Evolutionary conservation across 805 yeast species (phyloP), one percentile per base, ranked within the genome.

Genomic region (Lipomyces spencermartinsiae): DNA sequence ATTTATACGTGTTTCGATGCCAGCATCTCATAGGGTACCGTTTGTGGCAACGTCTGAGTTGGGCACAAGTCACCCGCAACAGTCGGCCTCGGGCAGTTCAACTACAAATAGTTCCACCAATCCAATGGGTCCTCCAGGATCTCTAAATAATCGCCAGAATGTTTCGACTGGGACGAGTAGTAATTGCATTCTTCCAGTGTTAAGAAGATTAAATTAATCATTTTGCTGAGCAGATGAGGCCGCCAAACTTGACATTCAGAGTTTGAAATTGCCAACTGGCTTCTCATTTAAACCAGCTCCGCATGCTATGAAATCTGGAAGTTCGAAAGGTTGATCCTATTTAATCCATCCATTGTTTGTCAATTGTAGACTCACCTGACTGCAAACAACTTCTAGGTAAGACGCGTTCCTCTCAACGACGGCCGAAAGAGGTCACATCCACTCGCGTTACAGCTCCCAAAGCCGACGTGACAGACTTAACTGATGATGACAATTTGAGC

Each of bases 261-360:
- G n/a, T 25, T 16, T 53, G 56, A 53, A 53, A 31, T 19, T 22
- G 56, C n/a, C 56, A 25, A 53, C 56, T 53, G 56, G 34, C 29
- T 53, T 53, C 56, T 53, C 56, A 14, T 53, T 53, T 53, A 43
- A 43, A 19, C 49, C 49, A 43, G 49, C 49, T 16, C 49, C 49
- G 22, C 56, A 31, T 53, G 56, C 56, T n/a, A 22, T 31, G 56
- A 25, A 53, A 53, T 53, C 56, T 10, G 56, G 34, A 8, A 53
- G 19, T 53, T 53, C 56, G 34, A 53, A 53, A 16, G 56, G 56
- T 53, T 53, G 34, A 53, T 31, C 7, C 22, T 31, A 14, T 29
- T 53, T 53, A 8, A 9, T 6, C 12, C 5, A 7, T 8, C 19
- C 29, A 12, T 53, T 53, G 12, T 53, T 53, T 25, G 4, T 25